Conservation (phyloP, 2,329 filamentous ascomycete genomes). For the Colletotrichum lini region DNA sequence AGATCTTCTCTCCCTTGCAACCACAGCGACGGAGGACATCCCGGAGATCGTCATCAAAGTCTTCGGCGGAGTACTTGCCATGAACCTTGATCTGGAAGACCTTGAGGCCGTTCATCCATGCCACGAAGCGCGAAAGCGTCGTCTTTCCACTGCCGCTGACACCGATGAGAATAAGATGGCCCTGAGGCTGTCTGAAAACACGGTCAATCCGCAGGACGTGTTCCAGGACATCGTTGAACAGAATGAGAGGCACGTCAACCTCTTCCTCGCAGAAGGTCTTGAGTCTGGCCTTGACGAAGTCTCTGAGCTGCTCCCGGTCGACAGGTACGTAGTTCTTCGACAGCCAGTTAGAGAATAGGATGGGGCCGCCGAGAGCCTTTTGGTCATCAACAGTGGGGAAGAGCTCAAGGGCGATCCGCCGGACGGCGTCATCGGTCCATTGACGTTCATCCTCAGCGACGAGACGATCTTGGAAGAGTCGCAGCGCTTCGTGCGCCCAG, state of each 20-base stretch:
- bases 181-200: constrained; percentile 98
- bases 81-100: constrained; percentile 99
- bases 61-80: constrained; percentile 96
- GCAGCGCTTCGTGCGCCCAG: constrained; percentile 97
- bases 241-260: constrained; percentile 95
- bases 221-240: constrained; percentile 99
- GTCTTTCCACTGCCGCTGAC: constrained; percentile 99
- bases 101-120: constrained; percentile 99
- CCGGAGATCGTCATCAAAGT: constrained; percentile 97
- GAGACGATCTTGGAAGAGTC: constrained; percentile 96
- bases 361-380: constrained; percentile 90
- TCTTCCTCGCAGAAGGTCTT: constrained; percentile 99
- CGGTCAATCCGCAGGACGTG: constrained; percentile 98
- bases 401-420: constrained; percentile 87
- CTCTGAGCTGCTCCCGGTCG: constrained; percentile 92
- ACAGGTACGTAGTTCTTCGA: constrained; percentile 99
- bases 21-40: constrained; percentile 94
- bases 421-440: constrained; percentile 93
- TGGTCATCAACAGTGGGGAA: constrained; percentile 97
- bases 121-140: constrained; percentile 96
- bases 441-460: constrained; percentile 93
- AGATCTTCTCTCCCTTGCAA: constrained; percentile 99
- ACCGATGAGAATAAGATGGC: constrained; percentile 97
- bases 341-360: constrained; percentile 99
- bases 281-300: constrained; percentile 96